Evolutionary conservation across 257 asterid genomes (phyloP).

Genomic region (Schizonepeta tenuifolia): DNA sequence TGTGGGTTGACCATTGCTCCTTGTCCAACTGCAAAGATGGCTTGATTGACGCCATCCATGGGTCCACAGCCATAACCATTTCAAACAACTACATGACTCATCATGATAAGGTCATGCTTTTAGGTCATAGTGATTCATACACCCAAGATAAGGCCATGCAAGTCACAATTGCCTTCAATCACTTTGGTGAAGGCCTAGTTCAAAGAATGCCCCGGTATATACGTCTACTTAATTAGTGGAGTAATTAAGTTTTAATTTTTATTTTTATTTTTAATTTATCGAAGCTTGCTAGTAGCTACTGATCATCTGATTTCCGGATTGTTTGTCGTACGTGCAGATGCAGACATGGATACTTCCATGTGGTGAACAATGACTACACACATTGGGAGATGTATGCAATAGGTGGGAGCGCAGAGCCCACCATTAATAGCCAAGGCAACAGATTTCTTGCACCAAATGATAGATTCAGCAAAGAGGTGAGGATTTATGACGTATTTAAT

Average conservation of each 20-base stretch:
- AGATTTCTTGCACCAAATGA: slow-evolving; percentile 71
- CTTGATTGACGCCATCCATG: slow-evolving; percentile 66
- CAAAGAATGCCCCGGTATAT: slow-evolving; percentile 94
- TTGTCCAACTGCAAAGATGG: slow-evolving; percentile 72
- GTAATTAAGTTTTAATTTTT: too few relatives aligned
- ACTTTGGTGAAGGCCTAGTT: slow-evolving; percentile 87
- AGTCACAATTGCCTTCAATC: slow-evolving; percentile 78
- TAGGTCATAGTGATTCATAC: slow-evolving; percentile 72
- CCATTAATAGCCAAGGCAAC: slow-evolving; percentile 84
- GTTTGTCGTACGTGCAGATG: slow-evolving; percentile 50
- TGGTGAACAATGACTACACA: slow-evolving; percentile 87
- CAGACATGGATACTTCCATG: slow-evolving; percentile 86
- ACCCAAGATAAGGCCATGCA: slow-evolving; percentile 69
- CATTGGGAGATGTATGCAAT: slow-evolving; percentile 96
- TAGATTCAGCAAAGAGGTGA: slow-evolving; percentile 70
- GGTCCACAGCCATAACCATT: slow-evolving; percentile 73
- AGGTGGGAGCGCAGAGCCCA: slow-evolving; percentile 88
- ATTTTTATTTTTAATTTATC: too few relatives aligned
- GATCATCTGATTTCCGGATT: neutral
- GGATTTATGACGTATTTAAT: slow-evolving; percentile 21
- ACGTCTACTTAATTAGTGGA: too few relatives aligned
- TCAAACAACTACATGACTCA: slow-evolving; percentile 73
- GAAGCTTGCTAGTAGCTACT: too few relatives aligned
- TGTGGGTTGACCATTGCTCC: slow-evolving; percentile 88
- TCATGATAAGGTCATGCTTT: slow-evolving; percentile 84